A percentile compares a stretch with the other conserved stretches of the same genome.
Evolutionary conservation across 2,329 filamentous ascomycete genomes (phyloP).

Genomic region (Botrytis elliptica): DNA sequence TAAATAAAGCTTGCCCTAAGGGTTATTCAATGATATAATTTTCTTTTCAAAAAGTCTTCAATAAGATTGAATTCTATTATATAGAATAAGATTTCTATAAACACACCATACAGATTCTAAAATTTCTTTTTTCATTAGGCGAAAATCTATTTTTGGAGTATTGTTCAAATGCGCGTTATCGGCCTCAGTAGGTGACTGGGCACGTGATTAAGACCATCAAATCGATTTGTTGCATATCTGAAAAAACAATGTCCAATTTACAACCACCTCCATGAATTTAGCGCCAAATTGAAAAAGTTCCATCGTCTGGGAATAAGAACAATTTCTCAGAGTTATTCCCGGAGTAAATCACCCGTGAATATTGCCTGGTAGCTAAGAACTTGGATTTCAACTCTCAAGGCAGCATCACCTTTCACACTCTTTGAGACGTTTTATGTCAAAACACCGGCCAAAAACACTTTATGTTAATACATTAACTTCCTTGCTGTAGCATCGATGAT

Average conservation of each 20-base stretch:
- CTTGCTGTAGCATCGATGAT: not conserved
- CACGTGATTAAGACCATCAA: not conserved
- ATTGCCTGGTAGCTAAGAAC: not conserved
- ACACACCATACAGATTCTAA: too few species aligned
- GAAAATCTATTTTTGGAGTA: too few species aligned
- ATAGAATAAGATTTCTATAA: too few species aligned
- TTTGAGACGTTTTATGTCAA: not conserved
- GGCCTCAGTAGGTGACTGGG: fast-evolving
- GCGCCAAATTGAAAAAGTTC: not conserved
- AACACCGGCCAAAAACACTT: not conserved
- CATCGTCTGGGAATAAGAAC: not conserved
- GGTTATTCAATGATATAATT: too few species aligned
- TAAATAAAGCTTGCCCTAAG: too few species aligned
- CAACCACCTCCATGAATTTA: not conserved
- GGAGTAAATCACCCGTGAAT: not conserved
- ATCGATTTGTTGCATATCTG: not conserved
- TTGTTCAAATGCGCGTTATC: too few species aligned
- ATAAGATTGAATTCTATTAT: too few species aligned
- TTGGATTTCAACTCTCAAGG: not conserved
- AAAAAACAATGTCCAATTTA: not conserved
- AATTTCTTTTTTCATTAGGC: too few species aligned
- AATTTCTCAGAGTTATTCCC: not conserved
- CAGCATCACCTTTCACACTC: not conserved
- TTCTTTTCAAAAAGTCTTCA: too few species aligned
- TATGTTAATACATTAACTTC: not conserved